Evolutionary conservation across 2,329 filamentous ascomycete genomes (phyloP), one percentile per base, ranked within the genome.

Genomic region (Aspergillus eucalypticola): DNA sequence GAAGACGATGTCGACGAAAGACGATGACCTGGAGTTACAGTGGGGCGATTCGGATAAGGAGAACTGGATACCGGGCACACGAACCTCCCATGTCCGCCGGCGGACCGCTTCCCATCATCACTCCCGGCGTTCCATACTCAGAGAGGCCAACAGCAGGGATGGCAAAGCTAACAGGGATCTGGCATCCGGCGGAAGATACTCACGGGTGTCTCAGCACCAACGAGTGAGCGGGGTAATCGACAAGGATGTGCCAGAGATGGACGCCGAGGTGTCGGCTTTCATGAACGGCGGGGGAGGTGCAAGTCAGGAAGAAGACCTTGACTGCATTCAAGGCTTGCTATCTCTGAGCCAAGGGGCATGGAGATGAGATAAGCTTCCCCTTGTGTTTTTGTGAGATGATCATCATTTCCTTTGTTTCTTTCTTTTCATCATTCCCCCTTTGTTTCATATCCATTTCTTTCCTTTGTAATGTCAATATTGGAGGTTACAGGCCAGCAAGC

Each of bases 261-360:
- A 88, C 59, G 81, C 84, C 3, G 90, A 95, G 54, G 83, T 94
- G 46, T 86, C 89, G 63, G 82, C 81, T 3, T 93, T 94, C 75
- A 93, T 95, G 88, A 86, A 63, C 86, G 85, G 71, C 52, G 72
- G 64, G 61, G 71, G 65, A 5, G 67, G 68, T 27, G 88, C 86
- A 8, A 88, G 88, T 71, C 91, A 92, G 76, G 88, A 87, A 73
- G 86, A 88, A 59, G 94, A 97, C 72, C 82, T 96, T 74, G 92
- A 96, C 72, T 96, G 92, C 71, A 89, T 96, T 50, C 91, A 94
- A 57, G 92, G 92, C n/a, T 78, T 98, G 64, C 76, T 97, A 64
- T 94, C 91, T 54, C 82, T 98, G 49, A 96, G 92, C 69, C 91
- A 96, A 77, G 94, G 93, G n/a, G 91, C 91, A 71, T 97, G 93